Conservation (phyloP, 257 asterid species). For the Solanum dulcamara region DNA sequence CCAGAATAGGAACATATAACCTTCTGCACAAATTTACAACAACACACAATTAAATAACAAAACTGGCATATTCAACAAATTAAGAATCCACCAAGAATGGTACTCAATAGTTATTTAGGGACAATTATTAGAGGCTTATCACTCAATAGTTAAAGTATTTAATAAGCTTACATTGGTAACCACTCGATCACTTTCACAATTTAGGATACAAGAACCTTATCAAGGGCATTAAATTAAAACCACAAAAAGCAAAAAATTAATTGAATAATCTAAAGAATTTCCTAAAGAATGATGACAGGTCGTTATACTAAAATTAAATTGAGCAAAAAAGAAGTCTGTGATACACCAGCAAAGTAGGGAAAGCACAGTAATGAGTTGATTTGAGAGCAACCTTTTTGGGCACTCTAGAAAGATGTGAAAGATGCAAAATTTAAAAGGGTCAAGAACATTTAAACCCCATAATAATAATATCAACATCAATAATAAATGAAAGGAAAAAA, state of each 20-base stretch:
- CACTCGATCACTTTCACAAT: not conserved
- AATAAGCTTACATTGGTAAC: not conserved
- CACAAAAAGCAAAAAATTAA: not conserved
- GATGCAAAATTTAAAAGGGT: conserved; percentile 32
- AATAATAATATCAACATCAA: conserved; percentile 8
- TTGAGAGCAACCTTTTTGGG: conserved; percentile 9
- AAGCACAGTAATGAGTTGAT: conserved; percentile 33
- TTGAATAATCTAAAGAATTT: conserved; percentile 7
- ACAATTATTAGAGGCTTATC: not conserved
- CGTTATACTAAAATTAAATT: conserved; percentile 38
- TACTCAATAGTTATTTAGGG: not conserved
- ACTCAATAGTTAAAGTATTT: not conserved
- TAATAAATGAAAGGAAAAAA: conserved; percentile 21
- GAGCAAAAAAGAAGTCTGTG: conserved; percentile 7
- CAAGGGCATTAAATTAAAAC: not conserved
- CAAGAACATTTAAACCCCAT: conserved; percentile 34
- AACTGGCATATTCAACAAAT: not conserved
- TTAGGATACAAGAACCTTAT: not conserved
- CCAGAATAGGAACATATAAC: conserved; percentile 49
- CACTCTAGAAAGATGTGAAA: conserved; percentile 41
- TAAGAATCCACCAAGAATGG: not conserved
- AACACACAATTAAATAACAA: not conserved
- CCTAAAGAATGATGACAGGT: conserved; percentile 23
- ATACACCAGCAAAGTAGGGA: conserved; percentile 46
- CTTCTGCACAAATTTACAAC: conserved; percentile 28